phyloP scores from a whole-genome alignment of 2,329 filamentous ascomycete species.

The Colletotrichum shisoi region DNA sequence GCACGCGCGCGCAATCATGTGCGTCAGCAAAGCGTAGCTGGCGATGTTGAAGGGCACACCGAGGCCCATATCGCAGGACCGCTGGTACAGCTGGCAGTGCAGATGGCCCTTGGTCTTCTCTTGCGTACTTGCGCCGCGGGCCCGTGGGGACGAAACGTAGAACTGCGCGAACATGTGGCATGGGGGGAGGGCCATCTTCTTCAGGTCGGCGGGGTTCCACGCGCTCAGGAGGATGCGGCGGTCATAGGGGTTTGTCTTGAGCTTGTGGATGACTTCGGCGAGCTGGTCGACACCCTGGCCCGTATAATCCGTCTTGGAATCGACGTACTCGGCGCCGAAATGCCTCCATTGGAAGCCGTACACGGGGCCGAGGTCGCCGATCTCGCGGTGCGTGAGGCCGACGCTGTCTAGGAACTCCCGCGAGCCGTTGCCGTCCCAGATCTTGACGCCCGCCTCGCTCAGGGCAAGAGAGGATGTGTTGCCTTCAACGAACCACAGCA shows the following conservation, averaged over 20 bases:
- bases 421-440: constrained; percentile 97
- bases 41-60: constrained; percentile 99
- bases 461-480: constrained; percentile 81
- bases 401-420: constrained; percentile 88
- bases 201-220: constrained; percentile 90
- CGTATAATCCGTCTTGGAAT: constrained; percentile 80
- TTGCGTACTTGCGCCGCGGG: constrained; percentile 41
- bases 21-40: constrained; percentile 88
- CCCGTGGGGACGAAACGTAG: constrained; percentile 79
- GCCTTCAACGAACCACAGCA: constrained; percentile 94
- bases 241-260: constrained; percentile 85
- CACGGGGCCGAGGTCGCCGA: constrained; percentile 90
- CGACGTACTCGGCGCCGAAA: constrained; percentile 89
- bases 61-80: constrained; percentile 95
- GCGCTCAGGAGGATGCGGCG: constrained; percentile 88
- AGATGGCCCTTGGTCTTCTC: constrained; percentile 69
- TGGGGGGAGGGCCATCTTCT: constrained; percentile 89
- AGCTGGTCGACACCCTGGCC: constrained; percentile 93
- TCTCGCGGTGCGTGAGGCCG: constrained; percentile 80
- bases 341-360: constrained; percentile 99
- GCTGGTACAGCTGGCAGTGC: constrained; percentile 90
- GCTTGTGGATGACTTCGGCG: constrained; percentile 85
- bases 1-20: constrained; percentile 91
- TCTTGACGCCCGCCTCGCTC: constrained; percentile 83
- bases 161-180: constrained; percentile 99